phyloP scores from a whole-genome alignment of 1,139 yeast species.

The Trichomonascaceae sp. region DNA sequence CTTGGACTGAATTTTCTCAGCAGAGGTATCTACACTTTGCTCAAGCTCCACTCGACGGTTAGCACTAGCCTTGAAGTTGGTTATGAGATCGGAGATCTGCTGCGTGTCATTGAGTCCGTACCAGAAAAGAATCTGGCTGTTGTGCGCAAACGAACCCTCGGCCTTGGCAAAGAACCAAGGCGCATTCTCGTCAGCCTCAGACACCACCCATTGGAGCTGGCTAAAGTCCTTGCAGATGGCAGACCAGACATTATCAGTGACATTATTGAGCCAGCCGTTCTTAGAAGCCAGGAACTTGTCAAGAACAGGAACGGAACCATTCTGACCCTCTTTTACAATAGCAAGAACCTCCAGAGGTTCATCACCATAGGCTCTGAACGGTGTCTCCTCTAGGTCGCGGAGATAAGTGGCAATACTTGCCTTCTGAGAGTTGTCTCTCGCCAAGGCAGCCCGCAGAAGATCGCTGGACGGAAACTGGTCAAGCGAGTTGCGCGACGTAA shows the following conservation, averaged over 20 bases:
- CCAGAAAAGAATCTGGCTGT: slow-evolving; percentile 90
- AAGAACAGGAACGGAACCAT: slow-evolving; percentile 46
- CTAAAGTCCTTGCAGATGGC: slow-evolving; percentile 65
- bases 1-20: slow-evolving; percentile 14
- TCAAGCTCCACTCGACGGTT: slow-evolving; percentile 25
- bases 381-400: slow-evolving; percentile 45
- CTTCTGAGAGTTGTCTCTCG: slow-evolving; percentile 60
- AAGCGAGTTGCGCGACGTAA: slow-evolving; percentile 52
- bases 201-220: slow-evolving; percentile 74
- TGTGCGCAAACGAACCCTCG: slow-evolving; percentile 84
- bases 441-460: slow-evolving; percentile 58
- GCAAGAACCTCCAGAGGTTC: slow-evolving; percentile 94
- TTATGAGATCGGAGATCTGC: slow-evolving; percentile 52
- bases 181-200: slow-evolving; percentile 82
- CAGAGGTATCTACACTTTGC: slow-evolving; percentile 27
- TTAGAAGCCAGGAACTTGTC: slow-evolving; percentile 82
- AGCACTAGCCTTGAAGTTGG: slow-evolving; percentile 32
- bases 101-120: slow-evolving; percentile 65
- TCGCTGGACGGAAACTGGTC: slow-evolving; percentile 63
- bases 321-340: slow-evolving; percentile 36
- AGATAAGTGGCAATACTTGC: slow-evolving; percentile 74
- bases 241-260: slow-evolving; percentile 85
- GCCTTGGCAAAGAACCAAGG: slow-evolving; percentile 89
- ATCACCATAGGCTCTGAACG: slow-evolving; percentile 80
- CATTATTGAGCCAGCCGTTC: slow-evolving; percentile 95